Conservation (phyloP, 2,329 filamentous ascomycete genomes). For the Nemania sp. region DNA sequence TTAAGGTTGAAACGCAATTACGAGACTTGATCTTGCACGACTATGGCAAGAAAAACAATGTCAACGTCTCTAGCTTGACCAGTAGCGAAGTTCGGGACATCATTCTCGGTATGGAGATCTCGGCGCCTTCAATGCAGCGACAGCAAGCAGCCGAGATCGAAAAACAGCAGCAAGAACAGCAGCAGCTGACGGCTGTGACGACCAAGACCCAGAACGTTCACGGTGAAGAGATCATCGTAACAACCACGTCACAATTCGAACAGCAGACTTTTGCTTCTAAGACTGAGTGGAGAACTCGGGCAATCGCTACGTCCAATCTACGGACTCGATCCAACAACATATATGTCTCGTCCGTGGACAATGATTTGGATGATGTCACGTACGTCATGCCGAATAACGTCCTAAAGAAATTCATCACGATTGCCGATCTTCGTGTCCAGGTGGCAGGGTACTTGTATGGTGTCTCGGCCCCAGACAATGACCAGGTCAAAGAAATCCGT, state of each 20-base stretch:
- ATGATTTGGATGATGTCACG: conserved; percentile 89
- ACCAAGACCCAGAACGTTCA: conserved; percentile 98
- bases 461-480: conserved; percentile 90
- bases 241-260: conserved; percentile 97
- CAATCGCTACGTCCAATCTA: conserved; percentile 95
- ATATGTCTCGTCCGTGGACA: conserved; percentile 96
- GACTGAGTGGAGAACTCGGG: conserved; percentile 97
- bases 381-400: conserved; percentile 99
- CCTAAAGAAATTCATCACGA: conserved; percentile 96
- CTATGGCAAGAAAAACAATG: conserved; percentile 99
- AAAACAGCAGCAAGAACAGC: conserved; percentile 97
- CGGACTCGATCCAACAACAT: conserved; percentile 97
- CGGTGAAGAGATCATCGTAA: conserved; percentile 97
- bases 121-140: conserved; percentile 95
- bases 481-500: conserved; percentile 95
- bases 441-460: conserved; percentile 97
- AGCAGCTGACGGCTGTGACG: conserved; percentile 95
- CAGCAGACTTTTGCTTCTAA: conserved; percentile 98
- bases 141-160: conserved; percentile 99
- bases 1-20: conserved; percentile 97
- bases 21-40: conserved; percentile 97
- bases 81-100: conserved; percentile 98
- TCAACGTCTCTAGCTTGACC: conserved; percentile 96
- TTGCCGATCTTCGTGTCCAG: conserved; percentile 95
- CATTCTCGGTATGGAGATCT: conserved; percentile 99